phyloP scores from a whole-genome alignment of 352 stramenopile species.

The Pythium dissimile region DNA sequence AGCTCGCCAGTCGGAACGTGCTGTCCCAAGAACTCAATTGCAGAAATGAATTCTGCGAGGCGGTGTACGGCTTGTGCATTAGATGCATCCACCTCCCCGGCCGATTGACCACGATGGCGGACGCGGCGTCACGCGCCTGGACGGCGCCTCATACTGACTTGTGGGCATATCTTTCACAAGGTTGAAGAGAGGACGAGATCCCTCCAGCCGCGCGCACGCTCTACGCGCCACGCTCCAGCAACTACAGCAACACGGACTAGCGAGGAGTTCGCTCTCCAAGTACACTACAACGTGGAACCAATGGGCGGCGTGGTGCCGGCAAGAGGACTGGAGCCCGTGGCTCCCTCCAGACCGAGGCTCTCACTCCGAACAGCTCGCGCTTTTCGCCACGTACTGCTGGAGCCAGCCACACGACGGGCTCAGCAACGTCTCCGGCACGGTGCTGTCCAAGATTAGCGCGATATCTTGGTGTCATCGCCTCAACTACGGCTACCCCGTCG shows the following conservation, averaged over 20 bases:
- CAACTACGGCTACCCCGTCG: constrained; percentile 16
- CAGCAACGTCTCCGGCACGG: constrained; percentile 23
- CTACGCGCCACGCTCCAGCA: not conserved
- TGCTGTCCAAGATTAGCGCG: constrained; percentile 25
- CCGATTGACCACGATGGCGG: constrained; percentile 21
- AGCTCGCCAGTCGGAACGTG: not conserved
- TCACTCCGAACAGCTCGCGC: constrained; percentile 5
- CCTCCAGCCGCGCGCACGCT: not conserved
- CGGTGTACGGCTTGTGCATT: constrained; percentile 15
- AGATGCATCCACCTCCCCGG: constrained; percentile 11
- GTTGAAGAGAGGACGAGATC: not conserved
- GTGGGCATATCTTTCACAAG: not conserved
- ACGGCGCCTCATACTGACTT: not conserved
- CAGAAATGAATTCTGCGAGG: constrained; percentile 20
- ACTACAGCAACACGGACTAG: not conserved
- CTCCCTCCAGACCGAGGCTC: not conserved
- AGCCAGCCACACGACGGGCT: not conserved
- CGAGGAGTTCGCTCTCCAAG: not conserved
- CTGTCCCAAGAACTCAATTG: constrained; percentile 37
- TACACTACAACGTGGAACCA: not conserved
- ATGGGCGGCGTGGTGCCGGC: constrained; percentile 1
- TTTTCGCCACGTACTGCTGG: constrained; percentile 13
- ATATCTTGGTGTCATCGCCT: constrained; percentile 19
- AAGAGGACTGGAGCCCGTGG: not conserved
- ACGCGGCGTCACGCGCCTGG: constrained; percentile 22